A percentile compares a stretch with the other conserved stretches of the same genome.
These are phyloP conservation scores for Kwoniella shivajii DNA, from an alignment of 1,284 basidiomycete species.

Conservation along the genomic window DNA sequence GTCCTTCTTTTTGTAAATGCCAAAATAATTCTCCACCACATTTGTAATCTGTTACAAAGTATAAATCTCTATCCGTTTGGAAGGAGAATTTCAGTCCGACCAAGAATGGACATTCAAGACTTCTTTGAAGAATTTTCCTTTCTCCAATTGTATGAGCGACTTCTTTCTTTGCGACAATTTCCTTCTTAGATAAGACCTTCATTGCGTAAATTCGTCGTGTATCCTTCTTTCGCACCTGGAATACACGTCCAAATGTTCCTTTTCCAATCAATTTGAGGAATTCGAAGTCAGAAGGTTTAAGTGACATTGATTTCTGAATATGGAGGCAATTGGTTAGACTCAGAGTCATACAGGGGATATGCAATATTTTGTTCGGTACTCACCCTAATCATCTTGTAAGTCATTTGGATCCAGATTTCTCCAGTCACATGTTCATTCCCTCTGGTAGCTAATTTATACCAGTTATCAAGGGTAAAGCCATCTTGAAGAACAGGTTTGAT, in stretches of 20 bases:
- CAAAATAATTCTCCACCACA: conserved; percentile 97
- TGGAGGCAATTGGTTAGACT: background rate
- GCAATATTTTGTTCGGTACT: conserved; percentile 39
- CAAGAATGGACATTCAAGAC: conserved; percentile 92
- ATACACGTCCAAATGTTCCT: conserved; percentile 98
- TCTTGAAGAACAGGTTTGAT: conserved; percentile 87
- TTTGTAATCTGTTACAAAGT: conserved; percentile 99
- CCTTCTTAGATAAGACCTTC: conserved; percentile 98
- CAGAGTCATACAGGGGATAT: background rate
- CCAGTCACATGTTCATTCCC: conserved; percentile 82
- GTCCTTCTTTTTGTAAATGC: conserved; percentile 93
- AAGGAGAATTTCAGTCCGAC: conserved; percentile 99
- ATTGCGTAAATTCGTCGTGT: conserved; percentile 99
- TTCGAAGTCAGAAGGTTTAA: conserved; percentile 92
- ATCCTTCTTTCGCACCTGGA: conserved; percentile 97
- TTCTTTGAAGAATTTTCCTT: conserved; percentile 95
- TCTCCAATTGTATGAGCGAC: conserved; percentile 99
- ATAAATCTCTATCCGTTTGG: conserved; percentile 93
- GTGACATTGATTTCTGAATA: conserved; percentile 71
- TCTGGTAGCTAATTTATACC: conserved; percentile 80
- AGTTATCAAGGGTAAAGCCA: conserved; percentile 93
- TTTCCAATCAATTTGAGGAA: conserved; percentile 98
- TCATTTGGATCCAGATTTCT: conserved; percentile 92
- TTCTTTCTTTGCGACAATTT: conserved; percentile 98
- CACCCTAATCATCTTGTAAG: conserved; percentile 87